Evolutionary conservation across 2,329 filamentous ascomycete genomes (phyloP), one percentile per base, ranked within the genome.

Genomic region (Fusarium denticulatum): DNA sequence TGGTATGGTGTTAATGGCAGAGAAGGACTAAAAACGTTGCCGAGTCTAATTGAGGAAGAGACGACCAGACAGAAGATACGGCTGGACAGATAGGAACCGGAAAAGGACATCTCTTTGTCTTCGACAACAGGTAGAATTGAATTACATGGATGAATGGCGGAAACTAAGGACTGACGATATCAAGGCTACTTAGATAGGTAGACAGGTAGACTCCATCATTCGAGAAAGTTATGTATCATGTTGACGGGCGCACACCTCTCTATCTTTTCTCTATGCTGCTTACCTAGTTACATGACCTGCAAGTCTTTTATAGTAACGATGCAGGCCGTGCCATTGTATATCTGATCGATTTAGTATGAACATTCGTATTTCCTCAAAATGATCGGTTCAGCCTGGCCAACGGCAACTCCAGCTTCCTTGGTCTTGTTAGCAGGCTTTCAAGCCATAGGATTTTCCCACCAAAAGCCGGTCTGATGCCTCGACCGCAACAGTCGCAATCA

Each of bases 391-490:
- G 47, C 52, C 56, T 60, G 47, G 42, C 28, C 37, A 50, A 58
- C 34, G 26, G 20, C 42, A 52, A 55, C 30, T n/a, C 42, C 30
- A 60, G 53, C 32, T 47, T 64, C 20, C 34, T 28, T 42, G 36
- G 58, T 68, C 34, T 72, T 46, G 36, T 45, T 62, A 28, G 45
- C 39, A 67, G 39, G 55, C 55, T 45, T 36, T 46, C 30, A 67
- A 36, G 59, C 55, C 55, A 59, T 60, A 42, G 39, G 43, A 42
- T 67, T 57, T 67, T 71, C 47, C 32, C 52, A 67, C 71, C 66
- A 64, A 64, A 64, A 66, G 49, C 59, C 34, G 50, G 42, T 50
- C 60, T 65, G 43, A 59, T 61, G 45, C 62, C 53, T 67, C 59
- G 46, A 64, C 50, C 63, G 61, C 56, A 28, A 59, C 24, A 42